These are phyloP conservation scores for Plantago rigida DNA, from an alignment of 305 asterid species.

Conservation along the genomic window DNA sequence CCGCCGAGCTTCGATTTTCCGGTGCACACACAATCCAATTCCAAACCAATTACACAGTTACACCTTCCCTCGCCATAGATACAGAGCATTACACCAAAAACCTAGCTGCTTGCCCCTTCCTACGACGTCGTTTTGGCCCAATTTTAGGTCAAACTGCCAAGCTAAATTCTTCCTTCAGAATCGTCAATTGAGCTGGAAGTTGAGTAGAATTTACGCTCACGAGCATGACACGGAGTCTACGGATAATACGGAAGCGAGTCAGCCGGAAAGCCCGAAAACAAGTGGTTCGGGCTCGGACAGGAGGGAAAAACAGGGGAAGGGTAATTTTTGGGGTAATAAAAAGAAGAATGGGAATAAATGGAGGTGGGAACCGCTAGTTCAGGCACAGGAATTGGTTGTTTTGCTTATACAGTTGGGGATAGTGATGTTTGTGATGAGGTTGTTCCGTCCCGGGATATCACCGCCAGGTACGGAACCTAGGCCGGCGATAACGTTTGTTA, in stretches of 20 bases:
- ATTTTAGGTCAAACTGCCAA: conserved; percentile 40
- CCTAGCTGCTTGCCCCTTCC: conserved; percentile 25
- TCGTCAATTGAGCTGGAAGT: conserved; percentile 28
- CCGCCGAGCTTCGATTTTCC: conserved; percentile 44
- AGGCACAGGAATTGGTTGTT: conserved; percentile 84
- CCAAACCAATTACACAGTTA: conserved; percentile 30
- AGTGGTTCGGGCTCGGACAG: conserved; percentile 43
- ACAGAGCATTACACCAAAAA: conserved; percentile 31
- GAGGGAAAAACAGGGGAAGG: conserved; percentile 71
- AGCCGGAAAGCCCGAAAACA: conserved; percentile 45
- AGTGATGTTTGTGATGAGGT: conserved; percentile 82
- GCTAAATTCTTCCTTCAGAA: conserved; percentile 27
- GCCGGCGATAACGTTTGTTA: conserved; percentile 50
- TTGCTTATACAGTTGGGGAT: conserved; percentile 78
- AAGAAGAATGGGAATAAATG: conserved; percentile 37
- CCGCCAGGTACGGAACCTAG: conserved; percentile 84
- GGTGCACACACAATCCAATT: conserved; percentile 24
- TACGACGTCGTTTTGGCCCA: conserved; percentile 35
- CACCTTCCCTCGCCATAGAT: conserved; percentile 38
- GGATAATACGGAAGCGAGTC: conserved; percentile 41
- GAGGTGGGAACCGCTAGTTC: conserved; percentile 85
- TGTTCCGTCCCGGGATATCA: conserved; percentile 82
- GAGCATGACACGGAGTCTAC: conserved; percentile 79
- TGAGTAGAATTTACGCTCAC: conserved; percentile 46
- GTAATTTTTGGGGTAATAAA: conserved; percentile 52